Conservation (phyloP, 1,284 basidiomycete genomes). For the Neolentinus lepideus region DNA sequence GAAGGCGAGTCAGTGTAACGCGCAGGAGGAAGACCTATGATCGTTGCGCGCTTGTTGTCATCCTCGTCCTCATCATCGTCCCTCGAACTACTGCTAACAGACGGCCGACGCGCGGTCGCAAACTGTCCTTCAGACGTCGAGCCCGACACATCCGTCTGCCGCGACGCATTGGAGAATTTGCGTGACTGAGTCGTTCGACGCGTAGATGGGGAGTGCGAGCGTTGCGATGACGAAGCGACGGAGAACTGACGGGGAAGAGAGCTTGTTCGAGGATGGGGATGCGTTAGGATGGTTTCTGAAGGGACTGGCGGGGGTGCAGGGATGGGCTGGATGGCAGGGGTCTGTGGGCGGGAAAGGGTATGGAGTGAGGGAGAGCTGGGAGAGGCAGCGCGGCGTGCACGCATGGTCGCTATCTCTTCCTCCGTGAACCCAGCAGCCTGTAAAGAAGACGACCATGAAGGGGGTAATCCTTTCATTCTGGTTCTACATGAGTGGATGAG, state of each 20-base stretch:
- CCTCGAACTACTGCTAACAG: background rate
- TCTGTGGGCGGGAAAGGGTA: constrained; percentile 12
- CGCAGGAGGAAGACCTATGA: background rate
- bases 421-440: constrained; percentile 52
- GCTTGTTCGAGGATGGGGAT: constrained; percentile 31
- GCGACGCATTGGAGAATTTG: background rate
- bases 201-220: constrained; percentile 1
- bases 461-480: constrained; percentile 63
- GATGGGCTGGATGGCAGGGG: too few relatives aligned
- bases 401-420: constrained; percentile 60
- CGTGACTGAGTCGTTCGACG: background rate
- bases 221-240: constrained; percentile 11
- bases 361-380: constrained; percentile 25
- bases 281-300: background rate
- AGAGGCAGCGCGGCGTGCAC: constrained; percentile 39
- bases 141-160: background rate
- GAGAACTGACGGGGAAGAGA: constrained; percentile 33
- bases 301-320: too few relatives aligned
- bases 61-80: background rate
- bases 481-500: constrained; percentile 4
- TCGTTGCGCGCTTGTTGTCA: background rate
- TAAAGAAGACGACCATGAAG: constrained; percentile 61
- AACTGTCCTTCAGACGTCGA: background rate
- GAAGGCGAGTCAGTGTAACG: background rate
- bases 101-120: background rate